Conservation (phyloP, 2,329 filamentous ascomycete species). For the Monosporascus ibericus region DNA sequence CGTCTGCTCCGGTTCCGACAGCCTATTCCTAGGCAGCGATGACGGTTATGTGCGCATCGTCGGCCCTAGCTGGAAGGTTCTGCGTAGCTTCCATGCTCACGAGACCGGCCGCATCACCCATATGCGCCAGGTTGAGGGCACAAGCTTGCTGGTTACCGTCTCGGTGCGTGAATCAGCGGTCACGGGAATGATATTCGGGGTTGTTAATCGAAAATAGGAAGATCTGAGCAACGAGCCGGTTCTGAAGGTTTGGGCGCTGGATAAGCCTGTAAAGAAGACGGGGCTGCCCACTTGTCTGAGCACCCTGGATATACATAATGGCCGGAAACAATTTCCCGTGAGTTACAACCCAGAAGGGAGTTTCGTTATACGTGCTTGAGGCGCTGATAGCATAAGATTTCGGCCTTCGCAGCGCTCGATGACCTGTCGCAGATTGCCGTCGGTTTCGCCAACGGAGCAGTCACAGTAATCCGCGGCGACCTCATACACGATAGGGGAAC, state of each 20-base stretch:
- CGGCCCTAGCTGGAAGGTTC: slow-evolving; percentile 78
- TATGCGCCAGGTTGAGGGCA: slow-evolving; percentile 87
- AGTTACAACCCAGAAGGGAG: slow-evolving; percentile 18
- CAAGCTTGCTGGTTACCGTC: slow-evolving; percentile 77
- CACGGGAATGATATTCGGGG: not conserved
- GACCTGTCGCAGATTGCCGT: slow-evolving; percentile 91
- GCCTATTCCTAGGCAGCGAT: slow-evolving; percentile 79
- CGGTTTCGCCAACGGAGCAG: slow-evolving; percentile 91
- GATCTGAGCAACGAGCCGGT: slow-evolving; percentile 82
- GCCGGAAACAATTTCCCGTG: slow-evolving; percentile 86
- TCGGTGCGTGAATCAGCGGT: slow-evolving; percentile 38
- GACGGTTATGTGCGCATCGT: slow-evolving; percentile 86
- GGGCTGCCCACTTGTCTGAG: slow-evolving; percentile 83
- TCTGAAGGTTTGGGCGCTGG: slow-evolving; percentile 95
- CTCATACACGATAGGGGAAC: slow-evolving; percentile 92
- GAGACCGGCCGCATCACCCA: slow-evolving; percentile 76
- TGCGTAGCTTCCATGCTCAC: slow-evolving; percentile 82
- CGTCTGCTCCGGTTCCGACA: slow-evolving; percentile 80
- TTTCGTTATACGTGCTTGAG: not conserved
- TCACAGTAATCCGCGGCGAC: slow-evolving; percentile 89
- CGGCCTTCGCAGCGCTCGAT: slow-evolving; percentile 79
- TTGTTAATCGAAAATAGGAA: slow-evolving; percentile 49
- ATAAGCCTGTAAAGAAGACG: slow-evolving; percentile 91
- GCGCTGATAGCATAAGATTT: slow-evolving; percentile 50
- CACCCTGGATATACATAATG: slow-evolving; percentile 81